Conservation (phyloP, 495 filamentous ascomycete species). For the Penicillium lividum region DNA sequence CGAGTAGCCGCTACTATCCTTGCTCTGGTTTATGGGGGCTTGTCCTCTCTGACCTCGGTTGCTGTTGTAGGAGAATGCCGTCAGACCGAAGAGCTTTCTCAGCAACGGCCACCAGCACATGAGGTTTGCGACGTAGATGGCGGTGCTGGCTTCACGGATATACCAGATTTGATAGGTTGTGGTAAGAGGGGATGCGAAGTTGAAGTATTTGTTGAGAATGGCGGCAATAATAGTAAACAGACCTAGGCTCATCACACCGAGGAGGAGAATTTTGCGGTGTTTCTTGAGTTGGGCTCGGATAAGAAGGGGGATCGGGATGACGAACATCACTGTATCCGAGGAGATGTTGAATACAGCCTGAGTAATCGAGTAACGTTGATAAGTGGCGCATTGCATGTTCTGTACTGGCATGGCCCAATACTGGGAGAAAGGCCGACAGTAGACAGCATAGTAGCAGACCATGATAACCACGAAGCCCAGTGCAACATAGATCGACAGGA, state of each 20-base stretch:
- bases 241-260: conserved; percentile 53
- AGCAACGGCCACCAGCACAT: conserved; percentile 63
- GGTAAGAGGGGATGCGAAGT: conserved; percentile 55
- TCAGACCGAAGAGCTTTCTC: conserved; percentile 50
- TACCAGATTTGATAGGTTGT: conserved; percentile 62
- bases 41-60: conserved; percentile 25
- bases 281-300: conserved; percentile 53
- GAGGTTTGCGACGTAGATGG: conserved; percentile 64
- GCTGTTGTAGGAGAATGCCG: conserved; percentile 34
- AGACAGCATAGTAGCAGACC: conserved; percentile 63
- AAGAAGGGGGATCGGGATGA: conserved; percentile 60
- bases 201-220: conserved; percentile 67
- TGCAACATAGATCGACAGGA: conserved; percentile 54
- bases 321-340: conserved; percentile 63
- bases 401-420: conserved; percentile 58
- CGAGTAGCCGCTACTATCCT: conserved; percentile 14
- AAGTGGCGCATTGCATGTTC: conserved; percentile 39
- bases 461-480: conserved; percentile 61
- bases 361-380: conserved; percentile 59
- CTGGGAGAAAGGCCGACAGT: conserved; percentile 60
- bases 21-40: conserved; percentile 21
- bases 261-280: conserved; percentile 53
- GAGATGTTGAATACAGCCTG: conserved; percentile 68
- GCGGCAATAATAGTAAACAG: conserved; percentile 64
- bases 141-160: conserved; percentile 62